A percentile compares a stretch with the other conserved stretches of the same genome.
Evolutionary conservation across 2,329 filamentous ascomycete genomes (phyloP).

Genomic region (Achaetomium macrosporum): DNA sequence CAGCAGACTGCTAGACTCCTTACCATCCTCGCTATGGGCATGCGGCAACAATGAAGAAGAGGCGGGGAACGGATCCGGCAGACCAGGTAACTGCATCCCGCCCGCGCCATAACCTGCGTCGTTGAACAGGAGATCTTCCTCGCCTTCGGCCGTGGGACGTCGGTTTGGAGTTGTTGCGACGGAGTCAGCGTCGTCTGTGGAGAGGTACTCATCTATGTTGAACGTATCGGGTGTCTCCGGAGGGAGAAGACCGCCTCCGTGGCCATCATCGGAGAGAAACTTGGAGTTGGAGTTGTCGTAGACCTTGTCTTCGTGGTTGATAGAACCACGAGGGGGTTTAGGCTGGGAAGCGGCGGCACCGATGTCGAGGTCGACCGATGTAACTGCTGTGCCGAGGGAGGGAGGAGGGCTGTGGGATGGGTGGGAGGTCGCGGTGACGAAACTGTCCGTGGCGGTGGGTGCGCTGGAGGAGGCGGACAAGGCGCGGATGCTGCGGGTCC

Average conservation of each 20-base stretch:
- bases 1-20: too few relatives aligned
- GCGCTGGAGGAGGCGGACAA: slow-evolving; percentile 40
- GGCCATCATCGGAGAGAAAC: neutral
- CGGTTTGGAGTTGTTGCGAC: slow-evolving; percentile 20
- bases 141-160: slow-evolving; percentile 27
- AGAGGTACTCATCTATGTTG: slow-evolving; percentile 37
- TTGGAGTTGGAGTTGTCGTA: neutral
- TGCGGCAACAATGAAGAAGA: neutral
- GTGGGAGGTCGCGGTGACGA: slow-evolving; percentile 37
- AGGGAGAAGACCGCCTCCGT: neutral
- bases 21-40: neutral
- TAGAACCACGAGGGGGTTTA: slow-evolving; percentile 14
- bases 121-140: slow-evolving; percentile 35
- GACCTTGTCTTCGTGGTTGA: neutral
- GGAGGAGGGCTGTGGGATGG: slow-evolving; percentile 32
- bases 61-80: slow-evolving; percentile 22
- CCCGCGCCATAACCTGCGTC: slow-evolving; percentile 31
- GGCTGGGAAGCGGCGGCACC: slow-evolving; percentile 2
- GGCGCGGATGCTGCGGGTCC: slow-evolving; percentile 33
- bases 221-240: slow-evolving; percentile 18
- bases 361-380: slow-evolving; percentile 37
- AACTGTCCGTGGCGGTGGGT: slow-evolving; percentile 33
- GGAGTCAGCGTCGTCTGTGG: slow-evolving; percentile 33
- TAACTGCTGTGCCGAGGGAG: slow-evolving; percentile 41
- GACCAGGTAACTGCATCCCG: slow-evolving; percentile 33